These are phyloP conservation scores for Phytopythium mirpurense DNA, from an alignment of 352 stramenopile genomes.

Conservation along the genomic window DNA sequence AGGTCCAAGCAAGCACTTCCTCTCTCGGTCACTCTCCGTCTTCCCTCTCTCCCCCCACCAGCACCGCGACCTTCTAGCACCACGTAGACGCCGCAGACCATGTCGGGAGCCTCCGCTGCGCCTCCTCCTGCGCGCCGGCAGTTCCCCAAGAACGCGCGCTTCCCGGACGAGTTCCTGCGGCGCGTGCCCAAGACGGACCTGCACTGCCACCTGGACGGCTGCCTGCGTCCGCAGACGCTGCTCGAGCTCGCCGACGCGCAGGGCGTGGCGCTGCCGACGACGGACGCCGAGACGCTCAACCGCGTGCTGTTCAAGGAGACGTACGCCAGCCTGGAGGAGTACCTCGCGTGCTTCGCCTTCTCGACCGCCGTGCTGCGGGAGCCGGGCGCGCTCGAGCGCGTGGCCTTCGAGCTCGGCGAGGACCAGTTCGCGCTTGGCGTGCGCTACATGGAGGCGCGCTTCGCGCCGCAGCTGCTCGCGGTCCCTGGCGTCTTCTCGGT, in stretches of 20 bases:
- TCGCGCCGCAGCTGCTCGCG: slow-evolving; percentile 79
- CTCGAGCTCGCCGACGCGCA: slow-evolving; percentile 79
- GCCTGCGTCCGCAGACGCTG: slow-evolving; percentile 72
- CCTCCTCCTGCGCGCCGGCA: background rate
- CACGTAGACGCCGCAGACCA: background rate
- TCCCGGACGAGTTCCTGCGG: slow-evolving; percentile 67
- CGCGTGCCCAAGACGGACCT: slow-evolving; percentile 80
- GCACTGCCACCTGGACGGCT: slow-evolving; percentile 86
- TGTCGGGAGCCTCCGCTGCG: background rate
- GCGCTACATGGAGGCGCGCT: slow-evolving; percentile 84
- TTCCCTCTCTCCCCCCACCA: background rate
- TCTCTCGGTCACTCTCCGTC: background rate
- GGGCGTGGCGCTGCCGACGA: slow-evolving; percentile 66
- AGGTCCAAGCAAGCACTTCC: too few relatives aligned
- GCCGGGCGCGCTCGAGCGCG: slow-evolving; percentile 61
- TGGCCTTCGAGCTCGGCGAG: slow-evolving; percentile 80
- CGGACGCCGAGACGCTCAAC: slow-evolving; percentile 52
- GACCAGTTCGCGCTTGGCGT: slow-evolving; percentile 78
- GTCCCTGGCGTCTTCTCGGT: slow-evolving; percentile 54
- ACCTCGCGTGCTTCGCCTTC: slow-evolving; percentile 82
- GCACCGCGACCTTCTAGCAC: background rate
- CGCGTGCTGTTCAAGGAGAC: slow-evolving; percentile 75
- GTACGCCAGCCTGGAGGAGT: slow-evolving; percentile 79
- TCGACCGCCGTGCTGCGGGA: slow-evolving; percentile 62
- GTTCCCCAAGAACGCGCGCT: slow-evolving; percentile 52